Evolutionary conservation across 495 filamentous ascomycete genomes (phyloP), one percentile per base, ranked within the genome.

Genomic region (Aspergillus indologenus): DNA sequence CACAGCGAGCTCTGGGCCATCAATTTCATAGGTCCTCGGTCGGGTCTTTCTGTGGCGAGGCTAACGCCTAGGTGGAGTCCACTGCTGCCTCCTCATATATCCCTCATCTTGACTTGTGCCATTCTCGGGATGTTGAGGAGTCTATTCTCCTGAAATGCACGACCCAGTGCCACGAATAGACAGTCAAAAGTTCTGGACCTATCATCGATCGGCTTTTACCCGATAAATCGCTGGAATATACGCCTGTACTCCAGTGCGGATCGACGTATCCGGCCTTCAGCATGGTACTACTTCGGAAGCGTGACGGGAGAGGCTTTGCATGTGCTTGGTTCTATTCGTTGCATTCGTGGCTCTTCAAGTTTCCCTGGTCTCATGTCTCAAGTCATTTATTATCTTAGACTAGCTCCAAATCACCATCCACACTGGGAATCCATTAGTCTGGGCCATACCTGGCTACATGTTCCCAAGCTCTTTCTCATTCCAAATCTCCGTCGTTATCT

Each of bases 251-350:
- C 34, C 34, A 40, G 34, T 11, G 34, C 34, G 34, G 34, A 40
- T 40, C 34, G 34, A 40, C 34, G 34, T 40, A 40, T 29, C 23
- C 48, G 7, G 7, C 22, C 8, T 31, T 24, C 24, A 29, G 22
- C n/a, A n/a, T 29, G 48, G 48, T 51, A 51, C 48, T 29, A 51
- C 48, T 24, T 31, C 48, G 48, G 48, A 29, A 51, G 48, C 23
- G 24, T 29, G 29, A 51, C 48, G 23, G 48, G 48, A 31, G 11
- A 34, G 48, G 48, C 48, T 29, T 51, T 6, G 24, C 48, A 51
- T 51, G 48, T 51, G 48, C 48, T 18, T 18, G 24, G 23, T 29
- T 18, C 48, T 51, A 24, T 23, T 23, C 5, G 5, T n/a, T 51
- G 48, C 22, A 51, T 50, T 15, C 29, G 22, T 29, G 26, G 23